Base-by-base conservation (phyloP, 108 stramenopile genomes). In the Skeletonema tropicum region DNA sequence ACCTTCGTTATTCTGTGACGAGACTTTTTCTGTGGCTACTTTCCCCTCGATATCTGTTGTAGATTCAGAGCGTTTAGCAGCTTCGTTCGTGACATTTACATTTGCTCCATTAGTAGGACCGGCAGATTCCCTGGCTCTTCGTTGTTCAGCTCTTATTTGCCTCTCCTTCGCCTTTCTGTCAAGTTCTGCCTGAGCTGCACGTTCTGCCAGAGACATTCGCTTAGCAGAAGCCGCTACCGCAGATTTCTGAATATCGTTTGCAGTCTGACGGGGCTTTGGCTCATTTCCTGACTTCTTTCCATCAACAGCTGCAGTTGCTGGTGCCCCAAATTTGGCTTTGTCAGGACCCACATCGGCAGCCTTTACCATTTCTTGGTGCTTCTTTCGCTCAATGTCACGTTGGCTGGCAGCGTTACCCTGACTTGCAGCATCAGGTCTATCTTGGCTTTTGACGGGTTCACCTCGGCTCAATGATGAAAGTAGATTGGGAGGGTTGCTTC, bases 331-430 rank as follows among this genome's bases (percentile, higher is more conserved):
- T 38, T 62, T 62, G 35, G 61, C 61, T 19, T 33, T 38, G 2
- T 33, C 61, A 62, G 61, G 36, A 33, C 39, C 19, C 61, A 21
- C 36, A 9, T 19, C 61, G 23, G 31, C 61, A 38, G 26, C 61
- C 61, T 38, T 33, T 0, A 74, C 64, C 73, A 74, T 81, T 10
- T 70, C 80, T 59, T 81, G 73, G 46, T 70, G 73, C 61, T 81
- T 74, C 73, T 65, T 70, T 29, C 69, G 61, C 62, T 81, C 73
- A 32, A 74, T 55, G 45, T 74, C 68, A 42, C 69, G 35, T 62
- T 69, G 60, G 64, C 46, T 67, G 38, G 41, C 42, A 36, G 65
- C 64, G 59, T 67, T 42, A 59, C 25, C 42, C 65, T 64, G 61
- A 62, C 25, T 60, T n/a, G 33, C 61, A 32, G 8, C 45, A n/a